phyloP scores from a whole-genome alignment of 495 filamentous ascomycete genomes.

The Podospora pseudocomata region DNA sequence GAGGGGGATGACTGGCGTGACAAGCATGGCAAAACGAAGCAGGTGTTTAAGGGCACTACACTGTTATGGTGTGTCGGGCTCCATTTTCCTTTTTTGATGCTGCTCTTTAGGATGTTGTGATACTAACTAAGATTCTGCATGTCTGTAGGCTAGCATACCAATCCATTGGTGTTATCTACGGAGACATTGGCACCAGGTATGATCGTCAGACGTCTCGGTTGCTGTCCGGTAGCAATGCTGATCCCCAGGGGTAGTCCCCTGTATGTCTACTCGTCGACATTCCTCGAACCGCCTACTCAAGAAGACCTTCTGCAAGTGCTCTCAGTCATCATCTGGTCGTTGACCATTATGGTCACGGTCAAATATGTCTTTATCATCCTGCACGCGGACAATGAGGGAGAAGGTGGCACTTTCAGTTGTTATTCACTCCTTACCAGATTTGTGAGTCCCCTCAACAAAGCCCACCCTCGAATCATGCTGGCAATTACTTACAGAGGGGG shows the following conservation, averaged over 20 bases:
- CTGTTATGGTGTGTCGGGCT: slow-evolving; percentile 37
- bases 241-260: slow-evolving; percentile 41
- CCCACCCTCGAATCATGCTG: neutral
- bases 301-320: slow-evolving; percentile 65
- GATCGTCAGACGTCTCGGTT: neutral
- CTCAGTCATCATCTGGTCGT: slow-evolving; percentile 70
- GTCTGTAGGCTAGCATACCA: slow-evolving; percentile 37
- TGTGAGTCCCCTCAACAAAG: slow-evolving; percentile 30
- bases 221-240: neutral
- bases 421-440: slow-evolving; percentile 30
- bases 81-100: neutral
- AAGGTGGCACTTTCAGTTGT: slow-evolving; percentile 59
- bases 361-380: slow-evolving; percentile 72
- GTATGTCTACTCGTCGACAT: slow-evolving; percentile 71
- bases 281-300: slow-evolving; percentile 53
- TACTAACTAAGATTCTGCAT: slow-evolving; percentile 7
- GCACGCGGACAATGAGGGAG: slow-evolving; percentile 70
- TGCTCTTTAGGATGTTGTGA: neutral
- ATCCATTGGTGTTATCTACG: slow-evolving; percentile 68
- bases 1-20: slow-evolving; percentile 41
- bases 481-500: neutral
- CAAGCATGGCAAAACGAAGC: slow-evolving; percentile 36
- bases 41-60: slow-evolving; percentile 43
- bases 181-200: slow-evolving; percentile 64
- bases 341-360: slow-evolving; percentile 68